Base-by-base conservation (phyloP, 495 filamentous ascomycete genomes). In the Talaromyces thailandensis region DNA sequence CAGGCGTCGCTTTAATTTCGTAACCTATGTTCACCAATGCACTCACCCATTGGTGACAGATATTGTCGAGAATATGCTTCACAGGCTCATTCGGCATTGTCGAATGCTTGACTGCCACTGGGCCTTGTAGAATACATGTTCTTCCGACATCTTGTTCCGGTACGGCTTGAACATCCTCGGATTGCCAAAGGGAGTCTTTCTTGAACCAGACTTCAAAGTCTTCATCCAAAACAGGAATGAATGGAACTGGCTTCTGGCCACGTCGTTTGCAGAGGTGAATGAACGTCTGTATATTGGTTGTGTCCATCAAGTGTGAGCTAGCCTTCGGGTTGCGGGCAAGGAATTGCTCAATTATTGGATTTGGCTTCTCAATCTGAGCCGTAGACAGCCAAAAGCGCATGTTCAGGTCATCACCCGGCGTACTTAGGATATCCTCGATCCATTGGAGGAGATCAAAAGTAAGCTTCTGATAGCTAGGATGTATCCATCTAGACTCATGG, bases 191-290 rank as follows among this genome's bases (percentile, higher is more conserved):
- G 18, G 93, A 97, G 73, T 98, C 94, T 76, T 98, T 98, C 86
- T 98, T 98, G 88, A 98, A 98, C 79, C 88, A 98, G 73, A 92
- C 94, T 73, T 98, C 94, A 57, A 98, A 98, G 66, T 89, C 94
- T 61, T 96, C 93, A 71, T 98, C 94, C 29, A 98, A 81, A 4
- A 86, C 80, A 14, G 94, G 94, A 53, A 98, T 92, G 69, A 98
- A 98, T 4, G 92, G 93, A n/a, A 93, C 90, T 0, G 94, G 94
- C 79, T 98, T 98, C 79, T 98, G 94, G n/a, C 90, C 90, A 35
- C 88, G 89, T 5, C 92, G 86, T 71, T 93, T 87, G 79, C 92
- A 97, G 14, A 97, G 85, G 6, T 93, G 79, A 59, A 98, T 76
- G 80, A 98, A 98, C 72, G 97, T 89, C 74, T 97, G 93, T 26